Percentiles rank a stretch among this genome's conserved stretches.
Evolutionary conservation across 2,329 filamentous ascomycete genomes (phyloP).

Genomic region (Rutstroemia sydowiana): DNA sequence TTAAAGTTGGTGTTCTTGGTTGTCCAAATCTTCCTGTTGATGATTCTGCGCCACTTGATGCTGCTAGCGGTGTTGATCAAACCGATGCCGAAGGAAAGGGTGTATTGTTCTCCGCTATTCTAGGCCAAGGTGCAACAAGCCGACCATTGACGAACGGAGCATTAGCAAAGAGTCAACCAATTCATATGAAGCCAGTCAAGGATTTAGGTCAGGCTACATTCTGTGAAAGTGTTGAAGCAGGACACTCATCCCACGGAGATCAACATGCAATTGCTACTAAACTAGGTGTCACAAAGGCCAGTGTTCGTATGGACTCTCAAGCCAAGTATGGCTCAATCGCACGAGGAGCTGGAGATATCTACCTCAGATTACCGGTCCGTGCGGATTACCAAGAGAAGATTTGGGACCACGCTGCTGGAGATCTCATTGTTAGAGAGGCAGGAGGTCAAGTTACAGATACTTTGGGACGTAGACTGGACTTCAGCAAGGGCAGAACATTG

Average conservation of each 20-base stretch:
- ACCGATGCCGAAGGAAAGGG: constrained; percentile 70
- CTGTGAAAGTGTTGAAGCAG: constrained; percentile 93
- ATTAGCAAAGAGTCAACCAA: constrained; percentile 51
- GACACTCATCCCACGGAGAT: constrained; percentile 83
- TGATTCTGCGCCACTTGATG: constrained; percentile 63
- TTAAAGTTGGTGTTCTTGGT: constrained; percentile 88
- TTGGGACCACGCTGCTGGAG: constrained; percentile 96
- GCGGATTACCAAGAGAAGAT: constrained; percentile 97
- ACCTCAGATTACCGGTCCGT: constrained; percentile 78
- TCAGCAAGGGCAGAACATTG: constrained; percentile 77
- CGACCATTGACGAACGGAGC: constrained; percentile 56
- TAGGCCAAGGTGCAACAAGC: constrained; percentile 72
- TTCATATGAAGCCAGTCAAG: constrained; percentile 70
- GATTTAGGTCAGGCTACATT: constrained; percentile 79
- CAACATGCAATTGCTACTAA: constrained; percentile 76
- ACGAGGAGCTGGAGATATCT: constrained; percentile 87
- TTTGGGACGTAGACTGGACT: constrained; percentile 76
- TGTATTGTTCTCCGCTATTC: constrained; percentile 80
- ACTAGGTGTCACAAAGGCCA: constrained; percentile 81
- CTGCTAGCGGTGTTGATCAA: constrained; percentile 66
- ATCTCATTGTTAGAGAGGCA: constrained; percentile 88
- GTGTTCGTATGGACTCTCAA: constrained; percentile 94
- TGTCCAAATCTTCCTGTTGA: constrained; percentile 93
- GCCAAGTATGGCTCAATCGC: constrained; percentile 97
- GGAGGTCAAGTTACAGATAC: constrained; percentile 90